Base-by-base conservation (phyloP, 2,329 filamentous ascomycete species). In the Phialophora macrospora region DNA sequence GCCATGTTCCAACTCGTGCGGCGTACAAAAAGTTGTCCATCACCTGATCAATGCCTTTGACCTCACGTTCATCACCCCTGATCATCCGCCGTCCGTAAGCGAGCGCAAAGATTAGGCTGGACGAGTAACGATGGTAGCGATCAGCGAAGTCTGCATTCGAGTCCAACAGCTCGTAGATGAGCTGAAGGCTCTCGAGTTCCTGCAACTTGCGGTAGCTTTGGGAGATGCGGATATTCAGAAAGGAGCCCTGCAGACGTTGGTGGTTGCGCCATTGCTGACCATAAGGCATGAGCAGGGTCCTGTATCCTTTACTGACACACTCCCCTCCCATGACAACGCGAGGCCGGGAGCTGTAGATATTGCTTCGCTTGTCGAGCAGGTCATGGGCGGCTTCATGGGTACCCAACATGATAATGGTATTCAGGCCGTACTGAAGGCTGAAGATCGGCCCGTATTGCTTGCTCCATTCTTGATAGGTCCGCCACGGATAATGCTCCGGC, bases 21-120 rank as follows among this genome's bases (percentile, higher is more conserved):
- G 79, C 77, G 67, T 81, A 81, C 9, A 82, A 80, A 77, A 84
- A 82, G 70, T 82, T 80, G 20, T 77, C 74, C 72, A 83, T 81
- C 5, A 80, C 75, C 55, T 82, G 76, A 30, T 76, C 76, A 52
- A 84, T 80, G n/a, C 83, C 79, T 60, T 78, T 72, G 11, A 83
- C 77, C 24, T 82, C 77, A 20, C 81, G 68, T 0, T 81, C 81
- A 63, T 83, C 80, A 54, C 69, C 63, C 9, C 49, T 65, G 5
- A 63, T 49, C 49, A 83, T 80, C 7, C 81, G 79, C 63, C 82
- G 80, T 0, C 83, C 82, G 68, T 84, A 84, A 4, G 81, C 77
- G 2, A 84, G 80, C 7, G 78, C 81, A 68, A 83, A 83, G 3
- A 83, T 81, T 30, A 84, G 75, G 66, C 78, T 81, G 1, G 79